Percentiles rank a stretch among this genome's conserved stretches.
phyloP scores from a whole-genome alignment of 805 yeast species.

The Starmerella stigmatis region DNA sequence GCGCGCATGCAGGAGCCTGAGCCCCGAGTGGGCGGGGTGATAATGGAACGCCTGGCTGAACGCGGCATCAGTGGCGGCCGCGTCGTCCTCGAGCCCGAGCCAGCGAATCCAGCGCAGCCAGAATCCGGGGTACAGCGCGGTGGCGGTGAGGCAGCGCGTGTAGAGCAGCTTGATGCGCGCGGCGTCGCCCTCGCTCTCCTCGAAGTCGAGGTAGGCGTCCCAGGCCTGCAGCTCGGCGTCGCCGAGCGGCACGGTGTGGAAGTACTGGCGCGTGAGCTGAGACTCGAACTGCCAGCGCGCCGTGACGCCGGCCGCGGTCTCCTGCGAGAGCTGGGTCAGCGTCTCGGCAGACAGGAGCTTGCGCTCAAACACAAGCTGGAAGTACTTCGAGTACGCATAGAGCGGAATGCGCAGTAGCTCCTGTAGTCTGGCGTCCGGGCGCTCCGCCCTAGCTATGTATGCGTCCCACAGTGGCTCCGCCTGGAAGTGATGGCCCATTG shows the following conservation, averaged over 20 bases:
- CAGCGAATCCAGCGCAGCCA: conserved; percentile 66
- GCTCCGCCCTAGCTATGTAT: conserved; percentile 37
- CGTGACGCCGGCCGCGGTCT: conserved; percentile 44
- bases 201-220: conserved; percentile 53
- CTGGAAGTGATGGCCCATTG: conserved; percentile 60
- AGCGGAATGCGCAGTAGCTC: conserved; percentile 45
- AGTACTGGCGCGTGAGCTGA: conserved; percentile 46
- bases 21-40: conserved; percentile 6
- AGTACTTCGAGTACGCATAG: conserved; percentile 79
- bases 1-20: conserved; percentile 1
- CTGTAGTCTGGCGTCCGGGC: conserved; percentile 32
- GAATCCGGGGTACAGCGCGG: conserved; percentile 47
- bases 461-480: conserved; percentile 79
- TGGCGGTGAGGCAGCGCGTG: conserved; percentile 51
- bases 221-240: conserved; percentile 44
- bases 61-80: neutral
- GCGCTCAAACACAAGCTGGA: conserved; percentile 32
- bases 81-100: conserved; percentile 26
- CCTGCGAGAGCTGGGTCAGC: conserved; percentile 25
- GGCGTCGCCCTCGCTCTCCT: conserved; percentile 31
- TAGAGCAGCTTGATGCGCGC: conserved; percentile 40
- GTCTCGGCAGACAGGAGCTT: conserved; percentile 3
- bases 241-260: conserved; percentile 42
- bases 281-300: conserved; percentile 71
- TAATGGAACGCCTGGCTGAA: conserved; percentile 11